phyloP scores from a whole-genome alignment of 306 rosid species.

The Betula pendula region DNA sequence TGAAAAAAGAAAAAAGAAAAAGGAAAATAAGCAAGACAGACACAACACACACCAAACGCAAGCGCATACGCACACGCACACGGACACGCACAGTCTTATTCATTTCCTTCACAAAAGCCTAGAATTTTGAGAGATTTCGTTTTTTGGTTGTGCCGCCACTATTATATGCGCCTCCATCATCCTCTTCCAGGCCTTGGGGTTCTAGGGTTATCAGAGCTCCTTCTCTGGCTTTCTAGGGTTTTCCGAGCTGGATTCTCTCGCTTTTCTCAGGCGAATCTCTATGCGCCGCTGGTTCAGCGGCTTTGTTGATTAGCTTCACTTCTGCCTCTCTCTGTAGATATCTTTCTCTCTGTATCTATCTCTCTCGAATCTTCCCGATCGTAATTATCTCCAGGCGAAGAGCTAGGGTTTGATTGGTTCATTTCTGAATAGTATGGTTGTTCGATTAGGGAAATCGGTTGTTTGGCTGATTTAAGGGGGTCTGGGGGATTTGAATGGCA shows the following conservation, averaged over 20 bases:
- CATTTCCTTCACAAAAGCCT: slow-evolving; percentile 33
- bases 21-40: not conserved
- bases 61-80: slow-evolving; percentile 10
- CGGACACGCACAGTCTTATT: not conserved
- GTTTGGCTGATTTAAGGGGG: slow-evolving; percentile 21
- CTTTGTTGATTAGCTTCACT: slow-evolving; percentile 52
- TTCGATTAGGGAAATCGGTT: slow-evolving; percentile 43
- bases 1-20: not conserved
- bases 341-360: not conserved
- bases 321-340: not conserved
- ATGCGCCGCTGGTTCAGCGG: slow-evolving; percentile 89
- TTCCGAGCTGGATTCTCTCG: slow-evolving; percentile 69
- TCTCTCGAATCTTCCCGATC: slow-evolving; percentile 21
- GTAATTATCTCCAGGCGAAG: not conserved
- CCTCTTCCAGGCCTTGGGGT: slow-evolving; percentile 40
- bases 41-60: slow-evolving; percentile 16
- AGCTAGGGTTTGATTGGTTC: slow-evolving; percentile 13
- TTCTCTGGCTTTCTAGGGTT: slow-evolving; percentile 13
- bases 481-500: slow-evolving; percentile 89
- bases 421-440: slow-evolving; percentile 23
- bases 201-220: slow-evolving; percentile 37
- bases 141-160: slow-evolving; percentile 49
- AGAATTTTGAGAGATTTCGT: slow-evolving; percentile 29
- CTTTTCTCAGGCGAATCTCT: slow-evolving; percentile 53
- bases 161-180: slow-evolving; percentile 58